Evolutionary conservation across 2,329 filamentous ascomycete genomes (phyloP).

Genomic region (Pseudofabraea citricarpa): DNA sequence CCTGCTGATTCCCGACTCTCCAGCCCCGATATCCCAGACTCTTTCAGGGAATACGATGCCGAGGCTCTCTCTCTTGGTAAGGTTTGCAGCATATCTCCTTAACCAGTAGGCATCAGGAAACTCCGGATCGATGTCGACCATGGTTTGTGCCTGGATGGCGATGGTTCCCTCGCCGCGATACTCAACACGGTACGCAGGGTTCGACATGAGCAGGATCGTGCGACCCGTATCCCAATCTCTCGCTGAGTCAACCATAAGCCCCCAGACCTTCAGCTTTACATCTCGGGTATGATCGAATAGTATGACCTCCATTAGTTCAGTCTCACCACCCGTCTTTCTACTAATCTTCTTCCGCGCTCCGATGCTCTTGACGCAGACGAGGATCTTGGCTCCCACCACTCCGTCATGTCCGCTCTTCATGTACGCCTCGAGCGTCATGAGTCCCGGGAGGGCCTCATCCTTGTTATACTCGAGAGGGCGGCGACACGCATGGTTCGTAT

Average conservation of each 20-base stretch:
- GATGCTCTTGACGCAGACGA: constrained; percentile 55
- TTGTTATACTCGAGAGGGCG: constrained; percentile 39
- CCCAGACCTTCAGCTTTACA: constrained; percentile 50
- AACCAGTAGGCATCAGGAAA: constrained; percentile 50
- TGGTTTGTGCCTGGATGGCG: constrained; percentile 35
- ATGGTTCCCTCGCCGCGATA: constrained; percentile 21
- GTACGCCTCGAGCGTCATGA: constrained; percentile 54
- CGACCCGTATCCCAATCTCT: constrained; percentile 39
- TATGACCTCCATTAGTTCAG: constrained; percentile 42
- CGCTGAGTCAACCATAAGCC: constrained; percentile 39
- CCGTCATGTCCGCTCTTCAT: constrained; percentile 47
- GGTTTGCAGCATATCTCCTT: constrained; percentile 39
- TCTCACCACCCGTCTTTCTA: constrained; percentile 39
- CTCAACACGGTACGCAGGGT: constrained; percentile 22
- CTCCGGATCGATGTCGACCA: constrained; percentile 51
- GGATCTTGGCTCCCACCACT: constrained; percentile 41
- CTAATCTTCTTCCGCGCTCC: constrained; percentile 46
- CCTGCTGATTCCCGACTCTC: constrained; percentile 27
- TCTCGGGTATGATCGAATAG: constrained; percentile 55
- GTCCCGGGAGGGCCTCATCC: constrained; percentile 32
- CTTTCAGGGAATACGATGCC: constrained; percentile 42
- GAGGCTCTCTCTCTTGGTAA: constrained; percentile 44
- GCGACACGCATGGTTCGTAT: constrained; percentile 39
- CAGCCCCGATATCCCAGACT: constrained; percentile 31
- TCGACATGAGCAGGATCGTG: constrained; percentile 44